Conservation (phyloP, 2,329 filamentous ascomycete genomes). For the Periconia digitata region DNA sequence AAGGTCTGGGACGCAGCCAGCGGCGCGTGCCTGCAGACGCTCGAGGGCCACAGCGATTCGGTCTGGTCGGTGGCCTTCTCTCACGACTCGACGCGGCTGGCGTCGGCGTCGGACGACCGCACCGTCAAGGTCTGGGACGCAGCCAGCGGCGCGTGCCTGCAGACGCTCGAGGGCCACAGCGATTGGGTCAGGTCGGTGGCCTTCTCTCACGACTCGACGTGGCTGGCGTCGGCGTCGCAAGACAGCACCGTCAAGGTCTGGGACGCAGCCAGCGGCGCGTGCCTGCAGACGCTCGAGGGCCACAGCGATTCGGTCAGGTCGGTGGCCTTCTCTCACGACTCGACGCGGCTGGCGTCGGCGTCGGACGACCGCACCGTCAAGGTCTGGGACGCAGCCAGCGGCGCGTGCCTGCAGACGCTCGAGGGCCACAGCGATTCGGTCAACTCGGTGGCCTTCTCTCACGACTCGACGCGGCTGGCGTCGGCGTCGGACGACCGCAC, state of each 20-base stretch:
- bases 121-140: no score
- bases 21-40: no score
- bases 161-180: background rate
- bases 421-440: background rate
- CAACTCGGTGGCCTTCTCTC: no score
- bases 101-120: no score
- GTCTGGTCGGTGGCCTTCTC: no score
- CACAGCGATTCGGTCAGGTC: no score
- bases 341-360: no score
- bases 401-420: slow-evolving; percentile 3
- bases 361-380: slow-evolving; percentile 3
- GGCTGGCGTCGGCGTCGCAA: background rate
- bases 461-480: slow-evolving; percentile 10
- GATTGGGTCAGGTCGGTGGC: background rate
- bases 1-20: no score
- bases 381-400: slow-evolving; percentile 2
- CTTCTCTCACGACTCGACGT: background rate
- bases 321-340: slow-evolving; percentile 22
- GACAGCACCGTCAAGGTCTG: background rate
- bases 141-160: background rate
- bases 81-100: no score
- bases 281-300: background rate
- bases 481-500: slow-evolving; percentile 12
- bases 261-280: background rate
- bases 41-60: no score